Base-by-base conservation (phyloP, 345 rosid genomes). In the Ricinus communis region DNA sequence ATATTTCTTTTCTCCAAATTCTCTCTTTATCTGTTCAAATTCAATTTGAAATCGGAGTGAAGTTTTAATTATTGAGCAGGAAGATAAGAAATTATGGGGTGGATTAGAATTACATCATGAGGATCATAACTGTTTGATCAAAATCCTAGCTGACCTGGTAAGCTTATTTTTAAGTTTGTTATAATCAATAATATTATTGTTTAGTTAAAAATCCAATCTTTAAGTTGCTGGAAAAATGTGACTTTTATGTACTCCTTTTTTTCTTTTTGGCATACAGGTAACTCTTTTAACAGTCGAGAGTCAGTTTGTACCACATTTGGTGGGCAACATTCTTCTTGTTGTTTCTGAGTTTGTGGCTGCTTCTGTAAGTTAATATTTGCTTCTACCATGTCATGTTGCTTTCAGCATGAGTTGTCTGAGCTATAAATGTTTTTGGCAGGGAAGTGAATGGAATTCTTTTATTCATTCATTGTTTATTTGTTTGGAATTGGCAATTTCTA, bases 251-350 rank as follows among this genome's bases (percentile, higher is more conserved):
- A n/a, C 43, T 60, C 9, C 9, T 31, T 16, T 16, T 15, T 0
- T 58, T 40, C 5, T 36, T 63, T 68, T 57, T 31, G 50, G 64
- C 38, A 65, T 12, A 72, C 85, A 93, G 98, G 80, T 86, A 65
- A 46, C 60, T 75, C 80, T 85, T 71, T 72, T 88, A 31, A 74
- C 76, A 21, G 70, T 79, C 41, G 82, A 79, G 76, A 86, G 67
- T 73, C 83, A 47, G 8, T 87, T 77, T 76, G 61, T 88, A 84
- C 88, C 74, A 68, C 93, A 91, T 85, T 76, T 83, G 80, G 85
- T 81, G 5, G 87, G 88, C 76, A 88, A 83, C 68, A 68, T 89
- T 64, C 88, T 93, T 77, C 82, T 72, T 19, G 74, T 70, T 66
- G 60, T 87, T 58, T 84, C 93, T 0, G 82, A 84, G 73, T 82